phyloP scores from a whole-genome alignment of 768 basidiomycete genomes.

The Lanmaoa pseudosensibilis region DNA sequence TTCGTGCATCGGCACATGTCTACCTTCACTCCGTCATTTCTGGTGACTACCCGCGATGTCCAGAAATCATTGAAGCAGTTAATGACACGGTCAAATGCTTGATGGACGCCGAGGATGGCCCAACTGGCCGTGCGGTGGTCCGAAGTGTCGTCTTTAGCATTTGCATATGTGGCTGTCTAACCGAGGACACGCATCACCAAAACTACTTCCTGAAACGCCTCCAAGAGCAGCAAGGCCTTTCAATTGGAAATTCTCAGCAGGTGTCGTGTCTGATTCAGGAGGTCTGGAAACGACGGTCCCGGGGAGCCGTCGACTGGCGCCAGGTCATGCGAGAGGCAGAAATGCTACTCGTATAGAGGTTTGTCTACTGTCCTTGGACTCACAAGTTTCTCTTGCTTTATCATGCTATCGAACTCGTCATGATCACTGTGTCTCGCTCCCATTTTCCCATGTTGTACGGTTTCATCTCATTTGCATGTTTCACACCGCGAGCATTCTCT shows the following conservation, averaged over 20 bases:
- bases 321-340: slow-evolving; percentile 47
- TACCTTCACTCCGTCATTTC: slow-evolving; percentile 79
- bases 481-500: slow-evolving; percentile 6
- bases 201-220: slow-evolving; percentile 46
- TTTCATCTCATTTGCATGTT: slow-evolving; percentile 9
- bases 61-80: slow-evolving; percentile 59
- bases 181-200: slow-evolving; percentile 48
- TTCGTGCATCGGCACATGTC: slow-evolving; percentile 71
- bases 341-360: slow-evolving; percentile 59
- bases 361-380: background rate
- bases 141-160: slow-evolving; percentile 79
- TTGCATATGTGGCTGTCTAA: slow-evolving; percentile 70
- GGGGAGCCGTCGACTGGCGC: slow-evolving; percentile 60
- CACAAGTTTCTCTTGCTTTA: background rate
- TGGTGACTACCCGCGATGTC: slow-evolving; percentile 64
- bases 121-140: slow-evolving; percentile 54
- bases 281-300: slow-evolving; percentile 54
- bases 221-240: slow-evolving; percentile 49
- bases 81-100: slow-evolving; percentile 53
- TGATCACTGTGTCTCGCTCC: background rate
- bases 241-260: slow-evolving; percentile 64
- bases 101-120: slow-evolving; percentile 35
- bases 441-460: slow-evolving; percentile 13
- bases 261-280: slow-evolving; percentile 52
- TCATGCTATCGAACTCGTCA: slow-evolving; percentile 5